Evolutionary conservation across 495 filamentous ascomycete genomes (phyloP).

Genomic region (Penicillium psychrofluorescens): DNA sequence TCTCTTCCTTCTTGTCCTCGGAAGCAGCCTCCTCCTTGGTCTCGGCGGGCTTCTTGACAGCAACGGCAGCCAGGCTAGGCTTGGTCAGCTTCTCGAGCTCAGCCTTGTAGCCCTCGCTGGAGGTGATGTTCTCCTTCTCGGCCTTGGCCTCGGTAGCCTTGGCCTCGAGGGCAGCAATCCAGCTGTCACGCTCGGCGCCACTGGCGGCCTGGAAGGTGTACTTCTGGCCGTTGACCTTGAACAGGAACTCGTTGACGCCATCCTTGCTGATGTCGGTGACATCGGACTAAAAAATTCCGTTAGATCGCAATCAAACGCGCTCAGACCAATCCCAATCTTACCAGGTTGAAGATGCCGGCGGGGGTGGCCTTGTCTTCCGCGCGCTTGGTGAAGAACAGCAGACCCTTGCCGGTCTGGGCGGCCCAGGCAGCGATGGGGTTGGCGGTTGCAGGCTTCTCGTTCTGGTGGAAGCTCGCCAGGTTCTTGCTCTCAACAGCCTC

Average conservation of each 20-base stretch:
- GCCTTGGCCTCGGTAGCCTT: conserved; percentile 75
- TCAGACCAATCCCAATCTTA: conserved; percentile 34
- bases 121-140: conserved; percentile 56
- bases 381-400: conserved; percentile 87
- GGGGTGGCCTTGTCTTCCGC: conserved; percentile 73
- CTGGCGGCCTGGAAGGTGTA: conserved; percentile 76
- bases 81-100: conserved; percentile 60
- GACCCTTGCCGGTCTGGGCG: conserved; percentile 87
- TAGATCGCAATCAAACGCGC: not conserved
- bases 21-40: conserved; percentile 20
- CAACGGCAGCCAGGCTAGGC: conserved; percentile 36
- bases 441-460: conserved; percentile 73
- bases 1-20: conserved; percentile 37
- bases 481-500: conserved; percentile 72
- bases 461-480: conserved; percentile 66
- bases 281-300: conserved; percentile 55
- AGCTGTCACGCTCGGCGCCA: conserved; percentile 77
- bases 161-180: conserved; percentile 70
- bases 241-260: conserved; percentile 69
- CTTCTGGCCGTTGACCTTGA: conserved; percentile 80
- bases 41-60: conserved; percentile 39
- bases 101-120: conserved; percentile 73
- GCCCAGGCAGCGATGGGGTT: conserved; percentile 83
- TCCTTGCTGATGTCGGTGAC: conserved; percentile 70
- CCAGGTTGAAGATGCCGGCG: conserved; percentile 75